Conservation (phyloP, 1,139 yeast genomes). For the Pichia inconspicua region DNA sequence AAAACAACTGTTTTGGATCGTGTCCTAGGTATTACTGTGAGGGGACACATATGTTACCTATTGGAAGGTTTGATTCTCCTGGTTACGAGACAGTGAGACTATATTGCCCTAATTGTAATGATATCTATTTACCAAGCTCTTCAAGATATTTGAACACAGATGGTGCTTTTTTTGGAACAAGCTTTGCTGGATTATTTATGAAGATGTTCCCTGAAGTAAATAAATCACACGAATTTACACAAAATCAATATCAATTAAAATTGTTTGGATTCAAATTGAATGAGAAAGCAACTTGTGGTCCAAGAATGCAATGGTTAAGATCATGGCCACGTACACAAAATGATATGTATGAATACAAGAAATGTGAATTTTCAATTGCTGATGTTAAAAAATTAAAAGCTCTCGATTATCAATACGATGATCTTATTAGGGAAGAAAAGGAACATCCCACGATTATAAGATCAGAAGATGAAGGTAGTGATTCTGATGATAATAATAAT, state of each 20-base stretch:
- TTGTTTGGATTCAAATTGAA: slow-evolving; percentile 83
- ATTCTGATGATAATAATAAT: slow-evolving; percentile 11
- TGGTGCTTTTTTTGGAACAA: slow-evolving; percentile 95
- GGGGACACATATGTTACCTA: slow-evolving; percentile 87
- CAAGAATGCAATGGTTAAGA: slow-evolving; percentile 93
- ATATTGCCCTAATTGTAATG: slow-evolving; percentile 92
- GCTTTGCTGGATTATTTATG: slow-evolving; percentile 86
- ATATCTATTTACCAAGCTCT: slow-evolving; percentile 78
- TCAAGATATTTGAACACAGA: slow-evolving; percentile 81
- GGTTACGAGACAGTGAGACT: slow-evolving; percentile 88
- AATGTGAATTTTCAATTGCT: slow-evolving; percentile 57
- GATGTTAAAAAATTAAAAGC: slow-evolving; percentile 24
- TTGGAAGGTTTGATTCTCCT: slow-evolving; percentile 85
- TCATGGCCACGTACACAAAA: slow-evolving; percentile 13
- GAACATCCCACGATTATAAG: neutral
- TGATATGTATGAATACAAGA: slow-evolving; percentile 52
- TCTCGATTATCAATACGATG: neutral
- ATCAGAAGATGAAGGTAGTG: slow-evolving; percentile 2
- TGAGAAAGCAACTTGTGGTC: slow-evolving; percentile 72
- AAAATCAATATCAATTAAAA: slow-evolving; percentile 57
- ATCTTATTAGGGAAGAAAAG: neutral
- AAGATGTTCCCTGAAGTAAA: slow-evolving; percentile 85
- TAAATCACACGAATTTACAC: slow-evolving; percentile 41
- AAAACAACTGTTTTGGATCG: slow-evolving; percentile 78
- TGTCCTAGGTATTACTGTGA: slow-evolving; percentile 91